phyloP scores from a whole-genome alignment of 1,139 yeast species.

The Geotrichum phurueaensis region DNA sequence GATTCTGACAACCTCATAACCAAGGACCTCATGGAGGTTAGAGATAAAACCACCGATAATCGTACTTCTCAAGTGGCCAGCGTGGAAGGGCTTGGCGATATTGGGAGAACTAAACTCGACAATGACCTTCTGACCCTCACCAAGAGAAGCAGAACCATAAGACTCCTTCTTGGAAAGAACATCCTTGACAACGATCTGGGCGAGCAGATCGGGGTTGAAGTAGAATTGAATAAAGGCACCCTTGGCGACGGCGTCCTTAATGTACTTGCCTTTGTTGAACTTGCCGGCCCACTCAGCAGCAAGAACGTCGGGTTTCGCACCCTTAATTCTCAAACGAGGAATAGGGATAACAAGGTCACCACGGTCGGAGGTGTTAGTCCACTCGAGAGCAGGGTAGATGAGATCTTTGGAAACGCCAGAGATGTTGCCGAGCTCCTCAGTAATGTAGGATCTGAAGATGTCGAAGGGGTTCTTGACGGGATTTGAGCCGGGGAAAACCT shows the following conservation, averaged over 20 bases:
- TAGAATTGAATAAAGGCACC: slow-evolving; percentile 92
- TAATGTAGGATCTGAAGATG: slow-evolving; percentile 80
- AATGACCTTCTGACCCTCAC: slow-evolving; percentile 63
- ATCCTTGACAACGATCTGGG: slow-evolving; percentile 65
- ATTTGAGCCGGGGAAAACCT: slow-evolving; percentile 45
- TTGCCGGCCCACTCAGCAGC: slow-evolving; percentile 74
- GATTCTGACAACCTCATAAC: slow-evolving; percentile 85
- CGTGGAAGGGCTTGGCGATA: slow-evolving; percentile 98
- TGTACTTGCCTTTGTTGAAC: slow-evolving; percentile 50
- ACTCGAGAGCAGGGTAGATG: slow-evolving; percentile 81
- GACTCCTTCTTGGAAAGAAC: slow-evolving; percentile 51
- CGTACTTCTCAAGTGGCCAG: slow-evolving; percentile 97
- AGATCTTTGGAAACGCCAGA: slow-evolving; percentile 63
- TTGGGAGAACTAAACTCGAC: slow-evolving; percentile 96
- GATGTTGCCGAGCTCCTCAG: slow-evolving; percentile 67
- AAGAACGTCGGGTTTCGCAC: slow-evolving; percentile 73
- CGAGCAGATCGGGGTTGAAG: slow-evolving; percentile 61
- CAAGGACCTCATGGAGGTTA: slow-evolving; percentile 81
- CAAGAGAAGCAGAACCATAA: slow-evolving; percentile 75
- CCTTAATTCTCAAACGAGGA: slow-evolving; percentile 88
- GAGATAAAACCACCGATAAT: slow-evolving; percentile 96
- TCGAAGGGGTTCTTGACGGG: slow-evolving; percentile 77
- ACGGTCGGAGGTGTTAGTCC: slow-evolving; percentile 78
- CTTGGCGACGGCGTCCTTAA: slow-evolving; percentile 68
- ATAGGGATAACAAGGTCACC: slow-evolving; percentile 92